These are phyloP conservation scores for Aspergillus bertholletiae DNA, from an alignment of 495 filamentous ascomycete genomes.

Conservation along the genomic window DNA sequence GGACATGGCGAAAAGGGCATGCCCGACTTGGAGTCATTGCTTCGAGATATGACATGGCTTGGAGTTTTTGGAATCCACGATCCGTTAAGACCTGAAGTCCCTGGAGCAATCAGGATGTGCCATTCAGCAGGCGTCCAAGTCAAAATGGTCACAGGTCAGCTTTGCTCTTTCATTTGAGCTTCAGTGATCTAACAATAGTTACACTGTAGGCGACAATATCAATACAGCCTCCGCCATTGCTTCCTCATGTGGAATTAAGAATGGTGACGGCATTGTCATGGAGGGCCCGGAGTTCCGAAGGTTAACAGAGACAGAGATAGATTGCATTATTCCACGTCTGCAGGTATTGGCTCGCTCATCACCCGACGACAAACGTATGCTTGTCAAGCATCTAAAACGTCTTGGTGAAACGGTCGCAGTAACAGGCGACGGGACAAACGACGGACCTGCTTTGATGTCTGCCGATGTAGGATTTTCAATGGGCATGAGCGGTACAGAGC, in stretches of 20 bases:
- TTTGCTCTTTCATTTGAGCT: background rate
- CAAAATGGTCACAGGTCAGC: conserved; percentile 78
- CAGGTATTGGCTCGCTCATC: conserved; percentile 84
- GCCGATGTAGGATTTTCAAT: conserved; percentile 92
- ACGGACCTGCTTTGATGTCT: conserved; percentile 79
- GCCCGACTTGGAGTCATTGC: conserved; percentile 54
- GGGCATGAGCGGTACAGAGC: conserved; percentile 86
- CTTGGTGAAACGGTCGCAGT: conserved; percentile 80
- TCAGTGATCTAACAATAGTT: background rate
- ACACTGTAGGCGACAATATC: conserved; percentile 57
- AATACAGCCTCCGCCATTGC: conserved; percentile 80
- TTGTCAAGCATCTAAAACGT: conserved; percentile 69
- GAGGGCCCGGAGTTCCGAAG: conserved; percentile 82
- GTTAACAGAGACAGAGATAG: conserved; percentile 65
- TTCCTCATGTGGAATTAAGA: conserved; percentile 77
- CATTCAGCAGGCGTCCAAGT: conserved; percentile 76
- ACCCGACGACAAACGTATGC: conserved; percentile 81
- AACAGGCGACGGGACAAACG: conserved; percentile 88
- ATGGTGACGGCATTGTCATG: conserved; percentile 67
- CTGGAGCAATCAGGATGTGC: conserved; percentile 68
- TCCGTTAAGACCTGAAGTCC: conserved; percentile 67
- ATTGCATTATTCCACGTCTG: conserved; percentile 66
- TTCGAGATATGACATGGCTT: conserved; percentile 57
- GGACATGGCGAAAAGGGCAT: conserved; percentile 46
- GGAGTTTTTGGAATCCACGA: conserved; percentile 65